Percentiles rank a stretch among this genome's conserved stretches.
These are phyloP conservation scores for Lipomyces orientalis DNA, from an alignment of 805 yeast species.

Conservation along the genomic window DNA sequence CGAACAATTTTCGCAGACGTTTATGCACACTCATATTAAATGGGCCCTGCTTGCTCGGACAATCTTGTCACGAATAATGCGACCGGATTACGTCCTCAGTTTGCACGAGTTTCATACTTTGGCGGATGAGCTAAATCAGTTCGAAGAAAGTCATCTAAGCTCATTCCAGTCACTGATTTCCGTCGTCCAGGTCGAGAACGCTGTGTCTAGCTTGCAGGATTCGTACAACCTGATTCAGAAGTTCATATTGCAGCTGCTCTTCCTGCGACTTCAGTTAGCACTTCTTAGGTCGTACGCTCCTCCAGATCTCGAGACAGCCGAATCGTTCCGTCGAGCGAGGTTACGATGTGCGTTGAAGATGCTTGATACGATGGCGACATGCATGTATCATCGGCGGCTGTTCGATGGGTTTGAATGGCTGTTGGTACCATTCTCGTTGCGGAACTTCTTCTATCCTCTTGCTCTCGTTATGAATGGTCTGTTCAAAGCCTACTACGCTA, in stretches of 20 bases:
- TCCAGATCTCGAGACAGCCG: conserved; percentile 13
- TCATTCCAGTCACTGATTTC: conserved; percentile 32
- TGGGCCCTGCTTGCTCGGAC: conserved; percentile 30
- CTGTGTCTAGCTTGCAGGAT: conserved; percentile 29
- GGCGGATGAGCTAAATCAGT: conserved; percentile 14
- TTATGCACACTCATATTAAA: conserved; percentile 23
- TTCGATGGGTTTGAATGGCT: conserved; percentile 34
- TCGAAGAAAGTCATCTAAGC: conserved; percentile 29
- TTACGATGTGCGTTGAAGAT: conserved; percentile 26
- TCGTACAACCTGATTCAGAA: conserved; percentile 32
- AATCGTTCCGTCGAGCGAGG: conserved; percentile 16
- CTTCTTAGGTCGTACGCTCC: conserved; percentile 28
- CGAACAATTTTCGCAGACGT: conserved; percentile 27
- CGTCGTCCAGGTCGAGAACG: conserved; percentile 22
- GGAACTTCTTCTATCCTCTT: conserved; percentile 22
- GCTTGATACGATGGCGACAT: conserved; percentile 30
- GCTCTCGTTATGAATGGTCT: conserved; percentile 27
- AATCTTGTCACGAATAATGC: conserved; percentile 15
- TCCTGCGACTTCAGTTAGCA: conserved; percentile 27
- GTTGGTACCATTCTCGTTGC: conserved; percentile 22
- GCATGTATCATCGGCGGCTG: conserved; percentile 19
- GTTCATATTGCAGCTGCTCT: conserved; percentile 24
- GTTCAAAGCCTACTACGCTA: conserved; percentile 18
- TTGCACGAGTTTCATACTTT: conserved; percentile 15
- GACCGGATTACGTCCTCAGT: conserved; percentile 17